Conservation (phyloP, 441 rosid species). For the Hura crepitans region DNA sequence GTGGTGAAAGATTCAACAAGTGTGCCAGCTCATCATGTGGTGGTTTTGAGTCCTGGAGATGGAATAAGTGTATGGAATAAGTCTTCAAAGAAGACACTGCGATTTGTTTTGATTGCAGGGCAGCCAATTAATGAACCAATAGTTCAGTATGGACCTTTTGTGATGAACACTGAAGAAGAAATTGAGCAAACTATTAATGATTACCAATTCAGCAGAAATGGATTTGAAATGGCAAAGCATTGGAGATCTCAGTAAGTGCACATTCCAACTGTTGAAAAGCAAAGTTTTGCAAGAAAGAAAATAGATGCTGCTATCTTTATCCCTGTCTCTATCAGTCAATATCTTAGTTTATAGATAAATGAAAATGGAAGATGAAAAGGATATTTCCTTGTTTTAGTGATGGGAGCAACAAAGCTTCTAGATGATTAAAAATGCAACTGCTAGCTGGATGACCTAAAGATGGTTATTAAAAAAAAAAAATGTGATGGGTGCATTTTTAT, state of each 20-base stretch:
- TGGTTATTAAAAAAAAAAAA: no score
- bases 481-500: no score
- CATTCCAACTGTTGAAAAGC: not conserved
- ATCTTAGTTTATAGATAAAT: no score
- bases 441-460: no score
- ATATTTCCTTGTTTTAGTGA: no score
- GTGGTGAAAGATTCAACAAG: slow-evolving; percentile 40
- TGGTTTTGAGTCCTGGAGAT: slow-evolving; percentile 68
- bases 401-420: no score
- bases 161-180: slow-evolving; percentile 83
- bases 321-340: no score
- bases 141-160: slow-evolving; percentile 86
- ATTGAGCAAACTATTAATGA: slow-evolving; percentile 71
- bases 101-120: slow-evolving; percentile 67
- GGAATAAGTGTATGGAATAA: slow-evolving; percentile 68
- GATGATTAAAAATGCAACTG: no score
- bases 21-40: slow-evolving; percentile 45
- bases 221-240: slow-evolving; percentile 65
- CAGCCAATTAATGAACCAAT: slow-evolving; percentile 74
- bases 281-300: no score
- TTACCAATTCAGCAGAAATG: slow-evolving; percentile 57
- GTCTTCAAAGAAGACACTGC: slow-evolving; percentile 52
- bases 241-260: slow-evolving; percentile 53
- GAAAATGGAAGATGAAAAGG: no score
- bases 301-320: no score